phyloP scores from a whole-genome alignment of 805 yeast species.

The Ogataea corticis region DNA sequence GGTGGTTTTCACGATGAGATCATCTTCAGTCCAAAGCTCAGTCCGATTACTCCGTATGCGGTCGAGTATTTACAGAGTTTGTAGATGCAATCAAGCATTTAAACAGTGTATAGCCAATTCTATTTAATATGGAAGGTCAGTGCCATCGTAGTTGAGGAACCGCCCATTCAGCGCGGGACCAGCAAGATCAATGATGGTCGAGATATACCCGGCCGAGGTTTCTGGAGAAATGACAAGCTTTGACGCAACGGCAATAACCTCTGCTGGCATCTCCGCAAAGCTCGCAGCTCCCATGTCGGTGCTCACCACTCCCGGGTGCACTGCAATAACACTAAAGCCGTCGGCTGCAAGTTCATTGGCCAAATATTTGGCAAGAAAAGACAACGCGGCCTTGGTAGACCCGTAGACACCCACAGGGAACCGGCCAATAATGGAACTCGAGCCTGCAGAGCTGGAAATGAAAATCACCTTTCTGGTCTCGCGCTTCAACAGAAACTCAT shows the following conservation, averaged over 20 bases:
- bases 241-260: not conserved
- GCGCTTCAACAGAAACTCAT: constrained; percentile 30
- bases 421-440: constrained; percentile 28
- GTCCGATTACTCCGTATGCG: constrained; percentile 6
- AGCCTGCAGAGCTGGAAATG: constrained; percentile 33
- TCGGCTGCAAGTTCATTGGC: constrained; percentile 29
- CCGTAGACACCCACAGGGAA: constrained; percentile 30
- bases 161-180: constrained; percentile 1
- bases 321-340: constrained; percentile 10
- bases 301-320: constrained; percentile 14
- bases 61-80: constrained; percentile 2
- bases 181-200: not conserved
- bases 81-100: too few relatives aligned
- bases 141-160: constrained; percentile 20
- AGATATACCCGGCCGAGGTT: not conserved
- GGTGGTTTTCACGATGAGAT: constrained; percentile 11
- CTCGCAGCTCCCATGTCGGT: too few relatives aligned
- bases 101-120: too few relatives aligned
- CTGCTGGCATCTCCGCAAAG: not conserved
- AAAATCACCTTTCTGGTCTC: constrained; percentile 31
- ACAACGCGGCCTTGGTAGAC: constrained; percentile 39
- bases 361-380: constrained; percentile 29
- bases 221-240: constrained; percentile 4
- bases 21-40: constrained; percentile 4
- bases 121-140: not conserved